These are phyloP conservation scores for Aspergillus ellipticus DNA, from an alignment of 495 filamentous ascomycete genomes.

Conservation along the genomic window DNA sequence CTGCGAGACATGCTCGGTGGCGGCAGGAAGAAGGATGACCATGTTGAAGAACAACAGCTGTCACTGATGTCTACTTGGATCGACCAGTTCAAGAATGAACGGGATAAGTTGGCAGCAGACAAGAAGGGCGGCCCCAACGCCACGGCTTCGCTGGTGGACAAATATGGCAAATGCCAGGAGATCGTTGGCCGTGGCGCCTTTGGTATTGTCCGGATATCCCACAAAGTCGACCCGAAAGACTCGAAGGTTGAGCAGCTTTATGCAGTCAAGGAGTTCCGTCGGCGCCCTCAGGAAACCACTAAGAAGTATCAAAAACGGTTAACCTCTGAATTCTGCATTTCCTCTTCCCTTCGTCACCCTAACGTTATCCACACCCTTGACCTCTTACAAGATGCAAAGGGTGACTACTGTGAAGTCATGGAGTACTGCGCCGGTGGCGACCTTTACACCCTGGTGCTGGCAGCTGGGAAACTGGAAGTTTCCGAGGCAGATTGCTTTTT, in stretches of 20 bases:
- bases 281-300: conserved; percentile 84
- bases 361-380: conserved; percentile 99
- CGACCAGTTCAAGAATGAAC: conserved; percentile 85
- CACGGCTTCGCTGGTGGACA: conserved; percentile 83
- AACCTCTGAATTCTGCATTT: conserved; percentile 99
- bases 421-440: conserved; percentile 98
- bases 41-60: conserved; percentile 72
- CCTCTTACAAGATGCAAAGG: conserved; percentile 90
- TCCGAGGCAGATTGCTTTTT: conserved; percentile 96
- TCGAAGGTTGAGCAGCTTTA: conserved; percentile 84
- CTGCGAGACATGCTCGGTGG: conserved; percentile 75
- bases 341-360: conserved; percentile 90
- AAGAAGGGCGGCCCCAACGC: conserved; percentile 75
- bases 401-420: conserved; percentile 99
- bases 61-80: conserved; percentile 96
- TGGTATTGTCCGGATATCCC: conserved; percentile 96
- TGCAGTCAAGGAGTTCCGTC: conserved; percentile 97
- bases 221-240: conserved; percentile 83
- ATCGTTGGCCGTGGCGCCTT: conserved; percentile 97
- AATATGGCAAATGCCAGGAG: conserved; percentile 98
- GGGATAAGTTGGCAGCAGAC: conserved; percentile 69
- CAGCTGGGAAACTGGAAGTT: conserved; percentile 90
- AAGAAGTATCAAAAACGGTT: conserved; percentile 98
- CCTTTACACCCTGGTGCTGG: conserved; percentile 89
- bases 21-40: conserved; percentile 64